Percentiles rank a stretch among this genome's conserved stretches.
These are phyloP conservation scores for Bruguiera gymnorhiza DNA, from an alignment of 345 rosid genomes.

Conservation along the genomic window DNA sequence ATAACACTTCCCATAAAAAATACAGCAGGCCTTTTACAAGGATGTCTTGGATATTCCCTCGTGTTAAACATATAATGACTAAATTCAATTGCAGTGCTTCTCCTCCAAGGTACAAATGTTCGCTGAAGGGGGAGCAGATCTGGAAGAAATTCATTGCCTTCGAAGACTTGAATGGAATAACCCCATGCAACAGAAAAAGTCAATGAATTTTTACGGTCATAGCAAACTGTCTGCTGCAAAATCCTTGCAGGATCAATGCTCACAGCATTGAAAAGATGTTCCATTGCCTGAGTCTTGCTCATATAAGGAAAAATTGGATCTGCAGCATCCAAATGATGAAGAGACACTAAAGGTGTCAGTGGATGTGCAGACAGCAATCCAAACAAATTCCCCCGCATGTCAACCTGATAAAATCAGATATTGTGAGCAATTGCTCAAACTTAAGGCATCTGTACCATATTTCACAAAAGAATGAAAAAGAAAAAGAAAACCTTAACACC, in stretches of 20 bases:
- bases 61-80: constrained; percentile 59
- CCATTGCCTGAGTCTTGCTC: constrained; percentile 50
- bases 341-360: constrained; percentile 66
- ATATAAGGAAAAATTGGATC: constrained; percentile 71
- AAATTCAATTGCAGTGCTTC: constrained; percentile 41
- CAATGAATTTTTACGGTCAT: constrained; percentile 49
- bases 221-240: constrained; percentile 84
- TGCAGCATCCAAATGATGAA: constrained; percentile 84
- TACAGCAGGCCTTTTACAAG: constrained; percentile 59
- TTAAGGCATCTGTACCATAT: no score
- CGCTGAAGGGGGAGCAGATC: constrained; percentile 62
- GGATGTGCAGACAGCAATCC: constrained; percentile 89
- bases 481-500: no score
- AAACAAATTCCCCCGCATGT: constrained; percentile 72
- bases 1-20: constrained; percentile 56
- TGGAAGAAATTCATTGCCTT: constrained; percentile 70
- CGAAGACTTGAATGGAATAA: constrained; percentile 70
- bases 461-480: no score
- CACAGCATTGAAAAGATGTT: constrained; percentile 57
- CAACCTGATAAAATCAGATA: constrained; percentile 48
- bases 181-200: constrained; percentile 87
- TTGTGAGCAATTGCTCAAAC: constrained; percentile 2
- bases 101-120: constrained; percentile 78
- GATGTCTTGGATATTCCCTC: constrained; percentile 70
- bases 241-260: constrained; percentile 64